Evolutionary conservation across 148 eudicot genomes (phyloP).

Genomic region (Vaccinium myrtillus): DNA sequence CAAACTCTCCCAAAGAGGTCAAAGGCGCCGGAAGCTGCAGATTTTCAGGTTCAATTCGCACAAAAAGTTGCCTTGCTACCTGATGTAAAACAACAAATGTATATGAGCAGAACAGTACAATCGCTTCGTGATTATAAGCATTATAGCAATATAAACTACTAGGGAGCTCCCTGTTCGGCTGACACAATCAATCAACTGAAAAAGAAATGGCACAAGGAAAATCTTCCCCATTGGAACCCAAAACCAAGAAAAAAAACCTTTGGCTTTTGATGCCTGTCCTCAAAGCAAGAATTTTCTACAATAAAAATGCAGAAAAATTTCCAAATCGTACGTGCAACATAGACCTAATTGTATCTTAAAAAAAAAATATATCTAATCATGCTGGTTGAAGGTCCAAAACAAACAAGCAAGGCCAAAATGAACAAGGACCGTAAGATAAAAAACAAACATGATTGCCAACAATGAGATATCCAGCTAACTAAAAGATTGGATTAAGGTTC

Average conservation of each 20-base stretch:
- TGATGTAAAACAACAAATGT: conserved; percentile 19
- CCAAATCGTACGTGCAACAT: background rate
- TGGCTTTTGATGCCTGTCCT: background rate
- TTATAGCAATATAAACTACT: background rate
- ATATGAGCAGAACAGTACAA: background rate
- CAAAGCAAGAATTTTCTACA: background rate
- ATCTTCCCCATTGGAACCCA: background rate
- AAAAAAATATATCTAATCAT: too few species aligned
- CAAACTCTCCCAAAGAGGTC: conserved; percentile 62
- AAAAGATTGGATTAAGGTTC: background rate
- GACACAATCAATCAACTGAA: background rate
- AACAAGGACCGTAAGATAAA: background rate
- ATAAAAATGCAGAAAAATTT: background rate
- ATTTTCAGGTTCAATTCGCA: conserved; percentile 62
- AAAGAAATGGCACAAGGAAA: background rate
- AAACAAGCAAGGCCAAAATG: background rate
- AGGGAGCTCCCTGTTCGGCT: background rate
- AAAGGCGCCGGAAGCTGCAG: conserved; percentile 67
- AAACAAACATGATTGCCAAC: background rate
- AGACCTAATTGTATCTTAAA: background rate
- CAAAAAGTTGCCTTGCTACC: conserved; percentile 80
- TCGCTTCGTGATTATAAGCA: background rate
- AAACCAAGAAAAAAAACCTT: background rate
- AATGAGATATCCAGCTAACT: background rate
- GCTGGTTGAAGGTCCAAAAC: background rate